phyloP scores from a whole-genome alignment of 345 rosid species.

The Gossypium arboreum region DNA sequence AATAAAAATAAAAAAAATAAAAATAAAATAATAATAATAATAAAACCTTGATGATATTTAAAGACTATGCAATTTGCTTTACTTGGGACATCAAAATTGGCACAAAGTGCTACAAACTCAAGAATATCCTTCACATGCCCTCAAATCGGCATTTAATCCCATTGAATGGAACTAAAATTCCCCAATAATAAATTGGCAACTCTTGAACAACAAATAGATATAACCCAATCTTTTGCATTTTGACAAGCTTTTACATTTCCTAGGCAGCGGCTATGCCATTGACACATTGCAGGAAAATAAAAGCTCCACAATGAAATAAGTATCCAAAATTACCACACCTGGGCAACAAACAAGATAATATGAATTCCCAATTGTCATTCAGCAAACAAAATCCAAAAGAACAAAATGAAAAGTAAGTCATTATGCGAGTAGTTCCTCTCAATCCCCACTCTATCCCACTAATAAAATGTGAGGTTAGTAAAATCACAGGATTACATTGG shows the following conservation, averaged over 20 bases:
- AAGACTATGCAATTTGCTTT: too few species aligned
- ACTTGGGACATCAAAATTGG: too few species aligned
- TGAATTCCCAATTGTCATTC: slow-evolving; percentile 10
- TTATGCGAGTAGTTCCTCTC: slow-evolving; percentile 8
- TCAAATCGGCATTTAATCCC: too few species aligned
- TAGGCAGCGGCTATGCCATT: background rate
- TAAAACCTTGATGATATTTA: too few species aligned
- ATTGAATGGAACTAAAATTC: too few species aligned
- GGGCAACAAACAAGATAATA: background rate
- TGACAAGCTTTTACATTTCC: background rate
- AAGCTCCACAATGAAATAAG: background rate
- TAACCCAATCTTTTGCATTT: too few species aligned
- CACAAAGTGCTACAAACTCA: too few species aligned
- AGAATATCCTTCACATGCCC: too few species aligned
- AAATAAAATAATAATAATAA: too few species aligned
- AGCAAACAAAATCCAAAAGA: slow-evolving; percentile 13
- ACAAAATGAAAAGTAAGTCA: background rate
- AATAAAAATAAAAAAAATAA: too few species aligned
- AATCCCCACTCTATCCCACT: slow-evolving; percentile 19
- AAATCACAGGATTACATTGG: slow-evolving; percentile 21
- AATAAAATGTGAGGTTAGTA: slow-evolving; percentile 24
- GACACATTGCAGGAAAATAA: background rate
- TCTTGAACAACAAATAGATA: too few species aligned
- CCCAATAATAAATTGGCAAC: too few species aligned
- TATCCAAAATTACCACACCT: slow-evolving; percentile 4